Conservation (phyloP, 805 yeast genomes). For the Starmerella kuoi region DNA sequence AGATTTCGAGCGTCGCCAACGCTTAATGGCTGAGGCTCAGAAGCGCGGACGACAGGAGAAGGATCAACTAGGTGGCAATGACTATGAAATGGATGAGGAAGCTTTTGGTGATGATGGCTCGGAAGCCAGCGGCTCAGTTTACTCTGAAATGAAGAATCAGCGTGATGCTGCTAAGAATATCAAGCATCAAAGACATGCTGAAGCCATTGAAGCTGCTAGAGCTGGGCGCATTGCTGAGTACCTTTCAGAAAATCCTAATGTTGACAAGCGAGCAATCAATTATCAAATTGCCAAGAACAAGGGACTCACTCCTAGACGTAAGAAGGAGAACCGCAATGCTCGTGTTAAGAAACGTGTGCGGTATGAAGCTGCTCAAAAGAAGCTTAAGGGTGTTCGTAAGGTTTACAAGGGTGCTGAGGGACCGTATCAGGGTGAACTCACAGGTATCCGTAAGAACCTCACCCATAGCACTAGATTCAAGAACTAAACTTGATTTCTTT, state of each 20-base stretch:
- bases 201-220: slow-evolving; percentile 66
- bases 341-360: slow-evolving; percentile 97
- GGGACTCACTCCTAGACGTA: slow-evolving; percentile 86
- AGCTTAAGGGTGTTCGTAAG: slow-evolving; percentile 76
- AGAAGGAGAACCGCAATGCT: slow-evolving; percentile 87
- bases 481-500: slow-evolving; percentile 6
- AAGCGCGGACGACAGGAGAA: slow-evolving; percentile 59
- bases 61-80: slow-evolving; percentile 36
- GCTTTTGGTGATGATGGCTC: slow-evolving; percentile 6
- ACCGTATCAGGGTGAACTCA: slow-evolving; percentile 84
- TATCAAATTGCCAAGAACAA: slow-evolving; percentile 92
- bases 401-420: slow-evolving; percentile 68
- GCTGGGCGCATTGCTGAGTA: slow-evolving; percentile 73
- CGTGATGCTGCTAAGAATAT: slow-evolving; percentile 35
- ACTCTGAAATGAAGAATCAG: slow-evolving; percentile 47
- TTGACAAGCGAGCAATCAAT: slow-evolving; percentile 88
- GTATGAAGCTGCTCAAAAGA: slow-evolving; percentile 90
- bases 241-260: slow-evolving; percentile 51
- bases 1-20: slow-evolving; percentile 75
- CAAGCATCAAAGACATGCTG: slow-evolving; percentile 50
- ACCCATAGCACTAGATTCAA: slow-evolving; percentile 66
- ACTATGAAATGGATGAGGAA: slow-evolving; percentile 17
- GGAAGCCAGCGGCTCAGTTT: slow-evolving; percentile 28
- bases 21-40: slow-evolving; percentile 78
- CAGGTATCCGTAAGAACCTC: slow-evolving; percentile 92